Evolutionary conservation across 257 asterid species (phyloP).

Genomic region (Jasminum sambac): DNA sequence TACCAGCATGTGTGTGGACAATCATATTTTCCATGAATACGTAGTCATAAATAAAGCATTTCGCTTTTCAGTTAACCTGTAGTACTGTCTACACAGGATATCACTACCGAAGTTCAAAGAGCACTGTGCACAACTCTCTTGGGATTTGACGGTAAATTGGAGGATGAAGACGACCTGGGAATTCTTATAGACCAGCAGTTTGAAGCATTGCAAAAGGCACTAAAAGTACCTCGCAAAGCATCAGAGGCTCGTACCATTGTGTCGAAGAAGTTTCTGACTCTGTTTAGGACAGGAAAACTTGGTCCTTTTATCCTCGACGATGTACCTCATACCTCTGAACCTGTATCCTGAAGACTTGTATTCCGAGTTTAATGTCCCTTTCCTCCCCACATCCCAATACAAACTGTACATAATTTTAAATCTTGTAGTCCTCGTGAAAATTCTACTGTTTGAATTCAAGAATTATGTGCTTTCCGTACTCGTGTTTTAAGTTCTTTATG

Average conservation of each 20-base stretch:
- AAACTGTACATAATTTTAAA: not conserved
- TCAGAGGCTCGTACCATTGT: constrained; percentile 71
- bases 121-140: constrained; percentile 50
- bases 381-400: not conserved
- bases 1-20: not conserved
- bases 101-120: constrained; percentile 61
- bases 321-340: constrained; percentile 46
- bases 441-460: too few relatives aligned
- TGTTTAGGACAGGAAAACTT: constrained; percentile 78
- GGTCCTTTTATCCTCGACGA: constrained; percentile 89
- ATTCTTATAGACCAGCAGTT: constrained; percentile 73
- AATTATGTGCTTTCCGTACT: too few relatives aligned
- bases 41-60: too few relatives aligned
- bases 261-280: constrained; percentile 71
- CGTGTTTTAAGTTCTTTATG: too few relatives aligned
- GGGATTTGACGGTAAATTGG: constrained; percentile 68
- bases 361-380: not conserved
- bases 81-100: constrained; percentile 46
- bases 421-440: too few relatives aligned
- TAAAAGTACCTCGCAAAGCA: constrained; percentile 67
- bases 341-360: constrained; percentile 19
- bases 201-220: constrained; percentile 64
- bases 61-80: not conserved
- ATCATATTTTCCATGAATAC: not conserved
- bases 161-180: constrained; percentile 74